Evolutionary conservation across 805 yeast genomes (phyloP), one percentile per base, ranked within the genome.

Genomic region (Metschnikowia dekortorum): DNA sequence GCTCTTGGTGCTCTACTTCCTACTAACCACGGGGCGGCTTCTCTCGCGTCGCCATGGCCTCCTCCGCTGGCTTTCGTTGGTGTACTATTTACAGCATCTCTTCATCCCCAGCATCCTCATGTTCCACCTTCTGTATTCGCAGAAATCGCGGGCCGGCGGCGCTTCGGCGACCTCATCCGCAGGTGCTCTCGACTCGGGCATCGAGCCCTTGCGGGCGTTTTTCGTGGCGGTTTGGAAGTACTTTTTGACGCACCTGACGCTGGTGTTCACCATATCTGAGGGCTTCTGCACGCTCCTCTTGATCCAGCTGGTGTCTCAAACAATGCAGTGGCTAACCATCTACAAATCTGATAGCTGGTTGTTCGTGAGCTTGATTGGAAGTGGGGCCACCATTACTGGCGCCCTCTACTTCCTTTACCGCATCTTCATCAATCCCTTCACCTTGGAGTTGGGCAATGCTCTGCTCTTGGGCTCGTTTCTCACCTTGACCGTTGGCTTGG

Each of bases 221-320:
- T 35, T 44, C 13, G 50, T 52, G 44, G 50, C 48, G 11, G 77
- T 86, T 10, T 94, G 98, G 98, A 79, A 81, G 53, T 64, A 78
- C 42, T 68, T 86, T 31, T 72, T 94, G 35, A 75, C 82, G 46
- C 87, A 90, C 63, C 82, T 96, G 5, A 94, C 99, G 0, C 94
- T 97, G 1, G 73, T 88, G 42, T 92, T 94, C 67, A 88, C 97
- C 0, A 75, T 90, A 16, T 71, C 91, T 47, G 99, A 94, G 69
- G 99, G 99, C 1, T 84, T 94, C 59, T 95, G 97, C 67, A 83
- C 97, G 0, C 78, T 94, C 28, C 74, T 94, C 50, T 84, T 89
- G n/a, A 89, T 94, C 53, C 99, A 94, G 70, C 88, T 96, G 11
- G 78, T 88, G 39, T 97, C 98, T 8, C 90, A 90, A 60, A 82